Evolutionary conservation across 805 yeast genomes (phyloP), one percentile per base, ranked within the genome.

Genomic region (Groenewaldozyma salmanticensis): DNA sequence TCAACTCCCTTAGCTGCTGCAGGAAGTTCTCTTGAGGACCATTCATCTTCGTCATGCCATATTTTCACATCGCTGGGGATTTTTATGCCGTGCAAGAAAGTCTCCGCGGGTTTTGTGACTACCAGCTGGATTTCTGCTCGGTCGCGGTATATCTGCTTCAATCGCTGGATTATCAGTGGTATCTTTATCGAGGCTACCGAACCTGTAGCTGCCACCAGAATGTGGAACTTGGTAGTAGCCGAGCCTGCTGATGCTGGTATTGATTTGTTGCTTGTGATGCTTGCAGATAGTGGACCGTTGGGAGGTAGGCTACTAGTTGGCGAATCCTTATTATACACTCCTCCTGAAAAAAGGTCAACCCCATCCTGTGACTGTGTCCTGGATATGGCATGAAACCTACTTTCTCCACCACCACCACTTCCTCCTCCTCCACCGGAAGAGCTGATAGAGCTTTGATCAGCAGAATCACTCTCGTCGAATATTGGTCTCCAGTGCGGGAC

Each of bases 101-200:
- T 54, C 40, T 57, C 52, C 2, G 67, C 59, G 2, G 64, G 55
- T 18, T 50, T 44, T 4, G 96, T 87, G 19, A 83, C 82, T 19
- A 88, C 85, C 39, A 88, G 66, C 60, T 88, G 96, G 46, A 88
- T 83, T 3, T 87, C 77, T 3, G 87, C 79, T 44, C 76, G 77
- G 37, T 76, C 75, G 5, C 65, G 75, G 61, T 83, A 90, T 4
- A 81, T 70, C 59, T 85, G 84, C 57, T 79, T 81, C 38, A 92
- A 69, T 58, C 86, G 85, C 55, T 81, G 94, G 49, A 92, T 85
- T 31, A 92, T 86, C 49, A 81, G 61, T 0, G 96, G 95, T 18
- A 92, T 79, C 60, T 92, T 92, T 48, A 92, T 86, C 2, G 97
- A 85, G 4, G 98, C 98, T 3, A 92, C 96, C 1, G 95, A 83